These are phyloP conservation scores for Eucalyptus regnans DNA, from an alignment of 345 rosid species.

Conservation along the genomic window DNA sequence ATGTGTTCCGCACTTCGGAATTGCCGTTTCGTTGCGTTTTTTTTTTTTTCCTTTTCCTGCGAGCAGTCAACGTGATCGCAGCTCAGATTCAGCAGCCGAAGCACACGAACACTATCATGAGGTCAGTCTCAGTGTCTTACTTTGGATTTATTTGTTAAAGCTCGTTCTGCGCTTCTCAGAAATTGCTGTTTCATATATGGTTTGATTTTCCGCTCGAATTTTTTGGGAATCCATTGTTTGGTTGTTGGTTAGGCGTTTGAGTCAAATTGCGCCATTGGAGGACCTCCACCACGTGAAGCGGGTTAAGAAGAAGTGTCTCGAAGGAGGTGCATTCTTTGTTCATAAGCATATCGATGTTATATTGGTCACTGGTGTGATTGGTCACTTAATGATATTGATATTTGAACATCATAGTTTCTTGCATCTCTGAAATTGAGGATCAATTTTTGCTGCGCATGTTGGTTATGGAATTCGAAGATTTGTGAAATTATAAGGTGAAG, in stretches of 20 bases:
- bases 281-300: neutral
- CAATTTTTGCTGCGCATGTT: neutral
- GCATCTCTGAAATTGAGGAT: neutral
- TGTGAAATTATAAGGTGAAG: too few relatives aligned
- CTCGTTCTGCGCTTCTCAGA: neutral
- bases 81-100: constrained; percentile 26
- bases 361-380: neutral
- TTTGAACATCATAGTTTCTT: neutral
- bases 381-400: neutral
- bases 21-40: too few relatives aligned
- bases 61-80: constrained; percentile 21
- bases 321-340: constrained; percentile 12
- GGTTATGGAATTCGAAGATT: too few relatives aligned
- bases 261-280: neutral
- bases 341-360: neutral
- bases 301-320: neutral
- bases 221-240: neutral
- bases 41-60: neutral
- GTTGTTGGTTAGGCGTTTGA: constrained; percentile 21
- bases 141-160: neutral
- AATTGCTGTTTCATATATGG: neutral
- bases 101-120: constrained; percentile 46
- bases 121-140: constrained; percentile 13
- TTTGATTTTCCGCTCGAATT: neutral
- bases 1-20: neutral